Base-by-base conservation (phyloP, 1,284 basidiomycete genomes). In the Peniophora sp. region DNA sequence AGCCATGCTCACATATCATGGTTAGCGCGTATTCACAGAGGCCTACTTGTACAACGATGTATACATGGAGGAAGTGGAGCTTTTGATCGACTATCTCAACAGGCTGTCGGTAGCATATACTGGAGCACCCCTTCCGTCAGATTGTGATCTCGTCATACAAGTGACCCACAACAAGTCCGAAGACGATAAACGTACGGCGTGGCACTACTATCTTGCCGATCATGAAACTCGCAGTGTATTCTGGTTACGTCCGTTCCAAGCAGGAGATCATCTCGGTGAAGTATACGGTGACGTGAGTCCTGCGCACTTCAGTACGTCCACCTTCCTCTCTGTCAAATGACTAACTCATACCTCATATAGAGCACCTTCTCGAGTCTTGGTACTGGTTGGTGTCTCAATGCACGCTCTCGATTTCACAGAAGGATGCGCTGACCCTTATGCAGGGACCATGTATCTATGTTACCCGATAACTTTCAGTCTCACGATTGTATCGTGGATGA, bases 301-400 rank as follows among this genome's bases (percentile, higher is more conserved):
- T 5, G 53, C 57, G 2, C 63, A 66, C 45, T 54, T 65, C 17
- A 53, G 64, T 66, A 44, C 12, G 53, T 45, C n/a, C 27, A 10
- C 5, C 32, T 44, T n/a, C 5, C 8, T 12, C 36, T 24, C 15
- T 48, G 14, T 2, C 27, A 20, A 18, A 5, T 3, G 35, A 42
- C 35, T 18, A 11, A 11, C 27, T 32, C 43, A n/a, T 35, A 3
- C 5, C 37, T n/a, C 37, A 20, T 48, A 18, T 46, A 65, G 64
- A 55, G 12, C 42, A 50, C 9, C 57, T 49, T 3, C 47, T 67
- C 3, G 58, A 62, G 46, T 58, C 60, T 17, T 53, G 57, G 8
- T 68, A 65, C 52, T 68, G 65, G 65, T 47, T 41, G 1, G 63
- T 32, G 66, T 48, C 49, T 65, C 3, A 64, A 68, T 46, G 55